Conservation (phyloP, 2,329 filamentous ascomycete genomes). For the Stemphylium vesicarium region DNA sequence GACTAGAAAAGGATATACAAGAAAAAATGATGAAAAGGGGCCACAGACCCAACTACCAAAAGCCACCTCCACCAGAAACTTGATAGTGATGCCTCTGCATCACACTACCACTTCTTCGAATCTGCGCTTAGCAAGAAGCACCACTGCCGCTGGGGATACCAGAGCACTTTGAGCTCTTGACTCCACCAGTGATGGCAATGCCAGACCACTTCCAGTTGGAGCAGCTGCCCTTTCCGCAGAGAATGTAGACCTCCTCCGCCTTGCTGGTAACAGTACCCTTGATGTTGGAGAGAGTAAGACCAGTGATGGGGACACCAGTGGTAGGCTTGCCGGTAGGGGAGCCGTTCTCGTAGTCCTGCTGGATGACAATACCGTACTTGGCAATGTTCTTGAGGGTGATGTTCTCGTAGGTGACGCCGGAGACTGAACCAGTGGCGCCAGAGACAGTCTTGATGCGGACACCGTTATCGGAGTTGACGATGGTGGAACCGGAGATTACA, state of each 20-base stretch:
- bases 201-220: constrained; percentile 62
- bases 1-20: no score
- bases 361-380: constrained; percentile 59
- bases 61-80: no score
- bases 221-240: constrained; percentile 62
- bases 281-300: constrained; percentile 51
- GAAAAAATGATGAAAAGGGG: no score
- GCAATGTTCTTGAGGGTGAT: constrained; percentile 54
- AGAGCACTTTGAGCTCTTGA: neutral
- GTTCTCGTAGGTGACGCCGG: constrained; percentile 55
- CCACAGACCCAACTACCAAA: no score
- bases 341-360: constrained; percentile 61
- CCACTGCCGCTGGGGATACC: neutral
- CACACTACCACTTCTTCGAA: no score
- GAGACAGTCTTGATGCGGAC: constrained; percentile 65
- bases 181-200: constrained; percentile 49
- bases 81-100: no score
- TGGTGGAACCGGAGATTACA: constrained; percentile 56
- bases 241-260: constrained; percentile 57
- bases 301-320: constrained; percentile 55
- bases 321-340: constrained; percentile 54
- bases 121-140: neutral
- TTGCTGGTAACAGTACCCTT: constrained; percentile 47
- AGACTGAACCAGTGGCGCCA: constrained; percentile 60
- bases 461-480: constrained; percentile 62